A percentile compares a stretch with the other conserved stretches of the same genome.
Conservation (phyloP, 2,329 filamentous ascomycete genomes). For the Chrysoporthe deuterocubensis region DNA sequence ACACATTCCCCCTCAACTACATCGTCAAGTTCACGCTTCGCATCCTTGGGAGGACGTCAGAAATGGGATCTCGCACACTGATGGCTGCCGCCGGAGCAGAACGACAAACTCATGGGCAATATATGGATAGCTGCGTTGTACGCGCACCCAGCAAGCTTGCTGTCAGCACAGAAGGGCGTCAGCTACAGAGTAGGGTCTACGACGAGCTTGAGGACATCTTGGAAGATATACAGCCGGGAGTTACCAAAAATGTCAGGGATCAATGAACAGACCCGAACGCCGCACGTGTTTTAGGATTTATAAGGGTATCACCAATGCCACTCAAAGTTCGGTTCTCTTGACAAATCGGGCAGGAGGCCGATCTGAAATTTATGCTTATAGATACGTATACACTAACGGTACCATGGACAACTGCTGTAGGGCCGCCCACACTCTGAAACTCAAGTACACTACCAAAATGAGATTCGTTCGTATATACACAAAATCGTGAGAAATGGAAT, state of each 20-base stretch:
- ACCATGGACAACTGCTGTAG: too few species aligned
- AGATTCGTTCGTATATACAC: too few species aligned
- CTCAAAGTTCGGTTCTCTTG: too few species aligned
- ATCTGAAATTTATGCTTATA: too few species aligned
- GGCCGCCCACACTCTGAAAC: too few species aligned
- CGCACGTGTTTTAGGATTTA: neutral
- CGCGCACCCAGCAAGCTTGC: constrained; percentile 37
- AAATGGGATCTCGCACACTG: constrained; percentile 46
- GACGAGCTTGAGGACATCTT: constrained; percentile 48
- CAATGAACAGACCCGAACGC: neutral
- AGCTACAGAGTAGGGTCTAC: constrained; percentile 44
- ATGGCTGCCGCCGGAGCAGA: constrained; percentile 42
- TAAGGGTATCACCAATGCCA: too few species aligned
- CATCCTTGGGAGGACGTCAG: constrained; percentile 41
- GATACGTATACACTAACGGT: too few species aligned
- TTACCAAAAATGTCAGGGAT: constrained; percentile 37
- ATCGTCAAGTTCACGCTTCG: constrained; percentile 5
- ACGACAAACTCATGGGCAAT: constrained; percentile 45
- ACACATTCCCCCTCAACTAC: constrained; percentile 13
- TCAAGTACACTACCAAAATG: too few species aligned
- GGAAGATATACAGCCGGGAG: constrained; percentile 46
- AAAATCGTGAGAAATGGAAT: too few species aligned
- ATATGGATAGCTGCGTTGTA: constrained; percentile 42
- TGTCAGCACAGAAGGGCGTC: constrained; percentile 41
- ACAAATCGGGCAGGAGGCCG: too few species aligned